Evolutionary conservation across 202 grass and related monocot species (phyloP).

Genomic region (Digitaria exilis): DNA sequence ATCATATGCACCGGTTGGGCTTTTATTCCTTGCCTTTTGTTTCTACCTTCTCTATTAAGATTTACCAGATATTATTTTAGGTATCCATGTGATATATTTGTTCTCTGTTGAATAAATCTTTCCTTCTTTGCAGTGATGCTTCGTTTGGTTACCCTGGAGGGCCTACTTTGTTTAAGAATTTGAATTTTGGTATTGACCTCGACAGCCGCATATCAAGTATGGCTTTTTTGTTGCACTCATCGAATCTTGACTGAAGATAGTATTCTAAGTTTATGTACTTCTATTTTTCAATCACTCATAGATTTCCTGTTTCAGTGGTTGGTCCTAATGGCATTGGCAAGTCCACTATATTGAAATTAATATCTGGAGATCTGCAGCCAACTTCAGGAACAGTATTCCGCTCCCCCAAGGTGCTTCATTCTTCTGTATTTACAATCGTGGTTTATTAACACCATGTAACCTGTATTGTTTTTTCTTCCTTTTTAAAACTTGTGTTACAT

Average conservation of each 20-base stretch:
- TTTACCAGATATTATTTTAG: slow-evolving; percentile 14
- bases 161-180: slow-evolving; percentile 90
- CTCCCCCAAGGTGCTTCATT: slow-evolving; percentile 74
- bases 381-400: slow-evolving; percentile 96
- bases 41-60: slow-evolving; percentile 12
- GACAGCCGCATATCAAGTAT: slow-evolving; percentile 98
- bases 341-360: slow-evolving; percentile 95
- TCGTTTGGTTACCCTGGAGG: slow-evolving; percentile 99
- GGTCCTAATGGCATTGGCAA: slow-evolving; percentile 98
- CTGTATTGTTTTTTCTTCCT: not conserved
- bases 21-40: slow-evolving; percentile 5
- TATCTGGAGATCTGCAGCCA: slow-evolving; percentile 95
- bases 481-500: not conserved
- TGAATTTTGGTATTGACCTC: slow-evolving; percentile 98
- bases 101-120: slow-evolving; percentile 2
- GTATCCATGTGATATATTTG: not conserved
- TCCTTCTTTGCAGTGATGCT: slow-evolving; percentile 68
- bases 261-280: not conserved
- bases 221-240: slow-evolving; percentile 13
- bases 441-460: not conserved
- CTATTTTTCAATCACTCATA: slow-evolving; percentile 14
- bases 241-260: slow-evolving; percentile 34
- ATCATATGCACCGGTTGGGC: not conserved
- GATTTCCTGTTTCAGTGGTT: slow-evolving; percentile 74
- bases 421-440: slow-evolving; percentile 5